Base-by-base conservation (phyloP, 345 rosid species). In the Pugionium cornutum region DNA sequence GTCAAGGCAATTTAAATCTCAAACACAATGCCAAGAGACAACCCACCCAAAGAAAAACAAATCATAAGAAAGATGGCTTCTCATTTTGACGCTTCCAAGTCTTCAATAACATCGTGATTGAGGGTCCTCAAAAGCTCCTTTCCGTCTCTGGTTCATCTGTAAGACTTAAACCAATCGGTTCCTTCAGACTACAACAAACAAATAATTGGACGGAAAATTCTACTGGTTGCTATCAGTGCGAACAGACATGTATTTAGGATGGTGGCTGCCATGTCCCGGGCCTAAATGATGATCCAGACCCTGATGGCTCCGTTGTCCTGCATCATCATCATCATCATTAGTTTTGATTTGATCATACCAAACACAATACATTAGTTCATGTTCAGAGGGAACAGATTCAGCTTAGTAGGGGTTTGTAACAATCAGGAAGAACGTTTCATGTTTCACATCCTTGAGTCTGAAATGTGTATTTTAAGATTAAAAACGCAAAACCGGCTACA, bases 231-330 rank as follows among this genome's bases (percentile, higher is more conserved):
- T 29, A 44, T 62, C 41, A 36, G 33, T 1, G 40, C 9, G 30
- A 41, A 31, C 42, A 66, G 57, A 61, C 27, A 11, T 46, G 47
- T 37, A 49, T 51, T 86, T 84, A 86, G 32, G 88, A 77, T 28
- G 99, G 96, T 1, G 99, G 91, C 63, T 88, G 99, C 99, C 99
- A 94, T 58, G 95, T 85, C 77, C 97, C 99, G 1, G 97, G 96
- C 77, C 67, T 82, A 77, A 66, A 94, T 48, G 90, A 78, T 76
- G 85, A 70, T 56, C 99, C 96, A 9, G 96, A 83, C 72, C 97
- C 99, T 43, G 86, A 74, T 47, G 97, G 96, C 69, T 94, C 96
- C 0, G 87, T 66, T 53, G 81, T 74, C 75, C 97, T 94, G 81
- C 60, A 61, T 58, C 45, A 73, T 49, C 57, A 56, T 48, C 47